Conservation (phyloP, 169 alveolate species). For the Amoebophrya sp. region DNA sequence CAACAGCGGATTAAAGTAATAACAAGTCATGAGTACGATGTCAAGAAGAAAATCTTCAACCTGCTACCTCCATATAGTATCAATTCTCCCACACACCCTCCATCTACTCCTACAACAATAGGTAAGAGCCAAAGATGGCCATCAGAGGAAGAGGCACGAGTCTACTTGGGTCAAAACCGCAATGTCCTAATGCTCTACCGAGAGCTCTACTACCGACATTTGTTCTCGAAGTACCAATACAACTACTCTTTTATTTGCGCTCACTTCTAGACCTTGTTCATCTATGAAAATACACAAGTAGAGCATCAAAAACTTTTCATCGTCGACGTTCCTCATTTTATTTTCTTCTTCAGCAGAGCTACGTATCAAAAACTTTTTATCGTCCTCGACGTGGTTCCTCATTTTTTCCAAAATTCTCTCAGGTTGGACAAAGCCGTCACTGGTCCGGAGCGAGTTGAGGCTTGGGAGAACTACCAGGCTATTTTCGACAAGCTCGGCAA, state of each 20-base stretch:
- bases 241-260: background rate
- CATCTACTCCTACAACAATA: background rate
- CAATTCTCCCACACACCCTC: too few relatives aligned
- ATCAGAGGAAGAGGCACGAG: background rate
- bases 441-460: background rate
- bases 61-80: too few relatives aligned
- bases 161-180: background rate
- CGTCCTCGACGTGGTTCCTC: too few relatives aligned
- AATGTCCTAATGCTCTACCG: background rate
- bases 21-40: too few relatives aligned
- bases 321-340: too few relatives aligned
- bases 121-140: slow-evolving; percentile 8
- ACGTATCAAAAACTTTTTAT: too few relatives aligned
- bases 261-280: background rate
- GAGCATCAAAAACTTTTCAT: too few relatives aligned
- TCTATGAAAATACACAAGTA: too few relatives aligned
- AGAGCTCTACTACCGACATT: background rate
- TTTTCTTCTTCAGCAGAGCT: too few relatives aligned
- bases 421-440: background rate
- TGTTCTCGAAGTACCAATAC: background rate
- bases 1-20: too few relatives aligned
- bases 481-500: background rate
- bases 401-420: too few relatives aligned
- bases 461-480: background rate
- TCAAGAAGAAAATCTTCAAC: too few relatives aligned